phyloP scores from a whole-genome alignment of 345 rosid genomes.

The Gossypium bickii region DNA sequence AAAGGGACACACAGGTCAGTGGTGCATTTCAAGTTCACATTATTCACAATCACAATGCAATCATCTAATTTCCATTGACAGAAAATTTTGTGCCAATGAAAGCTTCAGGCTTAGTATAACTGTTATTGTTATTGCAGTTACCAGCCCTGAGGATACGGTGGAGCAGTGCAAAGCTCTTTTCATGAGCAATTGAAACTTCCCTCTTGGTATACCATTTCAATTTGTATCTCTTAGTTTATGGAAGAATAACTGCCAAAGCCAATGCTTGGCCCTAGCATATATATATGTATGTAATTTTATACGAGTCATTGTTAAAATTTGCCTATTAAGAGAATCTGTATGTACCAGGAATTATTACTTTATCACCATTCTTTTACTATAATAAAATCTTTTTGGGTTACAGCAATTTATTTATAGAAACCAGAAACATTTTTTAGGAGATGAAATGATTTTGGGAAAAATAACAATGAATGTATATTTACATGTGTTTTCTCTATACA shows the following conservation, averaged over 20 bases:
- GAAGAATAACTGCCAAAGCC: neutral
- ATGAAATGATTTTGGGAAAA: neutral
- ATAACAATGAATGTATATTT: neutral
- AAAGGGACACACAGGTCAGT: conserved; percentile 81
- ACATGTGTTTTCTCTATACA: neutral
- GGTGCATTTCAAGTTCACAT: neutral
- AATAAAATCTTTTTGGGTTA: neutral
- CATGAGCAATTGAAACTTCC: neutral
- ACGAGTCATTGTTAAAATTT: neutral
- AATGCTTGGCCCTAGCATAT: neutral
- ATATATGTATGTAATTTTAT: neutral
- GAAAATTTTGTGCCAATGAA: neutral
- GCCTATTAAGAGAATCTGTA: neutral
- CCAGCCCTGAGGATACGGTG: conserved; percentile 18
- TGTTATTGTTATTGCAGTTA: conserved; percentile 1
- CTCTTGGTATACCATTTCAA: neutral
- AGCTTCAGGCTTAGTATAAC: neutral
- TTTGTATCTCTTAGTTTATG: neutral
- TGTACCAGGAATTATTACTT: neutral
- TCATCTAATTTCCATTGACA: neutral
- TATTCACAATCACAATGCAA: neutral
- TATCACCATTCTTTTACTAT: neutral
- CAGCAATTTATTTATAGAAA: neutral
- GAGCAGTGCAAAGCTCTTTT: conserved; percentile 16
- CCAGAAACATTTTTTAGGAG: conserved; percentile 41